Evolutionary conservation across 306 rosid genomes (phyloP).

Genomic region (Herpetospermum pedunculosum): DNA sequence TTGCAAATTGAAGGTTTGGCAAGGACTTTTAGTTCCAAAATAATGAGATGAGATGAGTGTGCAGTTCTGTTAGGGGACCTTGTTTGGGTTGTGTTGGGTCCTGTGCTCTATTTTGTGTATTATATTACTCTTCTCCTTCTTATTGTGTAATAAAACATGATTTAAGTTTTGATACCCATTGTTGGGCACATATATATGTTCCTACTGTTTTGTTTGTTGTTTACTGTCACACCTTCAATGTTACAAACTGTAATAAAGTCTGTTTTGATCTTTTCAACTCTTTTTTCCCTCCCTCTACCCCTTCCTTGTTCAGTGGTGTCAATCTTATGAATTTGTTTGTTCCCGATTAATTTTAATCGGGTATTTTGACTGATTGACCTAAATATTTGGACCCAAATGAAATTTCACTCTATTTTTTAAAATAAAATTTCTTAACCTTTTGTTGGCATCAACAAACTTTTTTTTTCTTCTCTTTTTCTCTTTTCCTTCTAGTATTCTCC

Average conservation of each 20-base stretch:
- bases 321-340: too few relatives aligned
- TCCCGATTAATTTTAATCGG: too few relatives aligned
- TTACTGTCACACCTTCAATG: background rate
- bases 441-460: too few relatives aligned
- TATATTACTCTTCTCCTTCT: background rate
- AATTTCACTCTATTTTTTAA: too few relatives aligned
- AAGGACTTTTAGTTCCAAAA: background rate
- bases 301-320: too few relatives aligned
- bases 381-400: too few relatives aligned
- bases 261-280: background rate
- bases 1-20: background rate
- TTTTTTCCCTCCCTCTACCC: background rate
- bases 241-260: background rate
- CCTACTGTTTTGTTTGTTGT: background rate
- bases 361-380: too few relatives aligned
- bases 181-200: background rate
- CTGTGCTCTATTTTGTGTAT: background rate
- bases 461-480: too few relatives aligned
- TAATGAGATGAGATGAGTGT: conserved; percentile 4
- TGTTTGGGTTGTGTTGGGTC: background rate
- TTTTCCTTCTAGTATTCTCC: too few relatives aligned
- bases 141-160: background rate
- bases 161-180: background rate
- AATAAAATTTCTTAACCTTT: too few relatives aligned
- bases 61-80: background rate